These are phyloP conservation scores for Trametes coccinea DNA, from an alignment of 768 basidiomycete genomes.

Conservation along the genomic window DNA sequence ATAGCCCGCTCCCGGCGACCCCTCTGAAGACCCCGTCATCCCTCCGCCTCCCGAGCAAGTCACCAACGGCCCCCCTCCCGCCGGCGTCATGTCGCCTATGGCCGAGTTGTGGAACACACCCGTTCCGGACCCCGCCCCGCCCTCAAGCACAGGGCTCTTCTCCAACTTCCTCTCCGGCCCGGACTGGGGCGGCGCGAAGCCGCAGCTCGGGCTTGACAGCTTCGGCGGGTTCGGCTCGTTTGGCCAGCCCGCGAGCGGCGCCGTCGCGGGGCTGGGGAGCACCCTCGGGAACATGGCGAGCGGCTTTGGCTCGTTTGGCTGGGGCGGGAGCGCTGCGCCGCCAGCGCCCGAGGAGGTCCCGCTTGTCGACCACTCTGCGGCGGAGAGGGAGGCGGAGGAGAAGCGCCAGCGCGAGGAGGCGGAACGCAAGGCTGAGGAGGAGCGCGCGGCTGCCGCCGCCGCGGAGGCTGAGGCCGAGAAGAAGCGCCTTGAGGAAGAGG, in stretches of 20 bases:
- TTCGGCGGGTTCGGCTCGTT: constrained; percentile 6
- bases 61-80: constrained; percentile 1
- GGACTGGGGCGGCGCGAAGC: constrained; percentile 11
- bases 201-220: constrained; percentile 11
- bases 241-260: constrained; percentile 1
- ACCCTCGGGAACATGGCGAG: constrained; percentile 15
- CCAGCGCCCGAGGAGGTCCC: constrained; percentile 17
- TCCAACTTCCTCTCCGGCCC: constrained; percentile 22
- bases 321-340: constrained; percentile 1
- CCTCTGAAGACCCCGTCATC: constrained; percentile 11
- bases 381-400: constrained; percentile 24
- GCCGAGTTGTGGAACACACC: constrained; percentile 20
- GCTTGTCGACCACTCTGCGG: constrained; percentile 15
- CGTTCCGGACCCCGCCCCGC: constrained; percentile 18
- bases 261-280: not conserved
- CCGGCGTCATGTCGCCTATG: constrained; percentile 19
- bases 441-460: not conserved
- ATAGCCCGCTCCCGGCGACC: not conserved
- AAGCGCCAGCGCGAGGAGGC: constrained; percentile 2
- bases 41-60: constrained; percentile 14
- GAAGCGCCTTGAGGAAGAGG: constrained; percentile 4
- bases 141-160: constrained; percentile 18
- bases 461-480: constrained; percentile 5
- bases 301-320: not conserved
- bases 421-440: constrained; percentile 21